Evolutionary conservation across 2,329 filamentous ascomycete genomes (phyloP), one percentile per base, ranked within the genome.

Genomic region (Apiospora saccharicola): DNA sequence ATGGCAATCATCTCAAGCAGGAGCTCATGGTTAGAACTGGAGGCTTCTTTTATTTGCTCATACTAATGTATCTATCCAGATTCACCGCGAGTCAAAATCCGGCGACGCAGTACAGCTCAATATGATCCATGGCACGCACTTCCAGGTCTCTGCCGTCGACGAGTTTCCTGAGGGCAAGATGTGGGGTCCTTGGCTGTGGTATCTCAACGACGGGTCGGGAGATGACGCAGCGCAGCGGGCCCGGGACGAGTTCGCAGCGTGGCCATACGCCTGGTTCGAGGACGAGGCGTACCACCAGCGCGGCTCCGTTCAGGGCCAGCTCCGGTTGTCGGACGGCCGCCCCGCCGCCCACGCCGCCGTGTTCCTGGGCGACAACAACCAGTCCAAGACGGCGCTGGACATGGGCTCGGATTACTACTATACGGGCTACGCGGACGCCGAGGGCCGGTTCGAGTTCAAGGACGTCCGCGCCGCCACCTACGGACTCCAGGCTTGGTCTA

Each of bases 71-170:
- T 19, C 37, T 19, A 22, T 34, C 7, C 24, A 75, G 74, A 68
- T 87, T 6, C 87, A 88, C 73, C 83, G 87, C 7, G 86, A 88
- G 75, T 86, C 82, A 4, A 74, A 79, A 7, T 87, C 86, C 0
- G 86, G 86, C 6, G 86, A 88, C 72, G 82, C 83, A 0, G 86
- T 88, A 2, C 85, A 88, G 73, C 79, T 88, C 49, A 89, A 89
- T 76, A 87, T 89, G 84, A 82, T 88, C 46, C 86, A 88, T 74
- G 87, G 86, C 46, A 88, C 86, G 0, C 85, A 86, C 75, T 86
- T 85, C 75, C 79, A 81, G 74, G 82, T 80, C 4, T 79, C 77
- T 0, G 79, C 80, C 57, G 77, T 74, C 26, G 83, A 84, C 68
- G 78, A 76, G 1, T 82, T 83, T 73, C 75, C 80, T 44, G 76